Base-by-base conservation (phyloP, 768 basidiomycete species). In the Phallus indusiatus region DNA sequence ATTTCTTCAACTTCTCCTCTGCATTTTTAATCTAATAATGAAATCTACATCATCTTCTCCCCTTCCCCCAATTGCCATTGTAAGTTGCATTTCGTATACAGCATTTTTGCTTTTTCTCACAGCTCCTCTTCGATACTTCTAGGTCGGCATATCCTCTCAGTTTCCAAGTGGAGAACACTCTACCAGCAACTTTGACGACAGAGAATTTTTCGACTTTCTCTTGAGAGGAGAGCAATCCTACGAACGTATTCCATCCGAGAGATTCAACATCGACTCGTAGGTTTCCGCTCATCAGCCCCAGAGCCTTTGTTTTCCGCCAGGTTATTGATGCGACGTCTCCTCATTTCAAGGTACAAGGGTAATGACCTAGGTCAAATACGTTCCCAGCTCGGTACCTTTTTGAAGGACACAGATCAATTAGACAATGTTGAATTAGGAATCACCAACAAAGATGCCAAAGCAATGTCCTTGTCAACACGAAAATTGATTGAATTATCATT, bases 341-440 rank as follows among this genome's bases (percentile, higher is more conserved):
- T 50, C n/a, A 20, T n/a, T 50, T 8, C 33, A 14, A 72, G 70
- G 24, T 72, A 66, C 66, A 65, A 63, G 35, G 68, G 70, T 3
- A 58, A 59, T 16, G 64, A 65, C n/a, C 56, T 65, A 35, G 71
- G 67, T 16, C 67, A 68, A 55, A 62, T 73, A 51, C 55, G 66
- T 18, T 63, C 69, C 6, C 64, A 69, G n/a, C 62, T 62, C 6
- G 75, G 73, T 5, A 63, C 70, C 14, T 77, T 77, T 53, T 65
- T 76, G 22, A 77, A 77, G 63, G 63, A 74, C 28, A 63, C 71
- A 7, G 59, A 66, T 24, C 54, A 62, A 11, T 75, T 77, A 54
- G 75, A 77, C 61, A 65, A 71, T 54, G 61, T 72, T n/a, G 75
- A 76, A 55, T 75, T 76, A 42, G 75, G 75, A 3, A 68, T 77